Conservation (phyloP, 2,329 filamentous ascomycete genomes). For the Clonostachys rhizophaga region DNA sequence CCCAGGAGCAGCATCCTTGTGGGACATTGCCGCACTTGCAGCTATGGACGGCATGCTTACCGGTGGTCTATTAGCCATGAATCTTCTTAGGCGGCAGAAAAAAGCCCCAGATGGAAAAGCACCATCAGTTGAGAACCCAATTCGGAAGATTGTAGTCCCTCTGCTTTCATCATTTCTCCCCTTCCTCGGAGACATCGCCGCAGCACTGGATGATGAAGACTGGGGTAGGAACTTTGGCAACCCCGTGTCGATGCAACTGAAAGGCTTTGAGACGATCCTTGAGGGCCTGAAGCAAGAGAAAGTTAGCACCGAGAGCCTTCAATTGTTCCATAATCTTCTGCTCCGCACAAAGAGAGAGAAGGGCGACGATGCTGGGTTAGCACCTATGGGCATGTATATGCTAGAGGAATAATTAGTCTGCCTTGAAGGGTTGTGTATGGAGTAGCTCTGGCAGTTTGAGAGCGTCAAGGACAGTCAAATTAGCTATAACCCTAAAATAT, state of each 20-base stretch:
- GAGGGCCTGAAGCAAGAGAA: constrained; percentile 12
- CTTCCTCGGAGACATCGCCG: constrained; percentile 10
- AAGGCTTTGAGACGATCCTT: constrained; percentile 12
- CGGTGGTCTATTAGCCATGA: constrained; percentile 13
- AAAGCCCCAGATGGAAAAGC: neutral
- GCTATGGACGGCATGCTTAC: constrained; percentile 18
- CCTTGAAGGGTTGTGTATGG: no score
- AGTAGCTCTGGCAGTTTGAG: no score
- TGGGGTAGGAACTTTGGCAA: constrained; percentile 16
- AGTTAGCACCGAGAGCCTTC: constrained; percentile 2
- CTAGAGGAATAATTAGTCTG: constrained; percentile 1
- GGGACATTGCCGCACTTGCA: constrained; percentile 15
- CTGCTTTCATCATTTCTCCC: constrained; percentile 13
- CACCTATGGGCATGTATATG: constrained; percentile 4
- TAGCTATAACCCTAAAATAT: no score
- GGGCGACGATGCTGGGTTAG: constrained; percentile 3
- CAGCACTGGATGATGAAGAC: constrained; percentile 10
- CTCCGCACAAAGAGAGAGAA: no score
- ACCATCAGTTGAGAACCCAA: neutral
- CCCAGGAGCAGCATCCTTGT: constrained; percentile 11
- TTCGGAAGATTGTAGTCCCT: constrained; percentile 10
- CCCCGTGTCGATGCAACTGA: constrained; percentile 15
- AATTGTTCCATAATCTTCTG: no score
- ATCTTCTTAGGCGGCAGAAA: constrained; percentile 9
- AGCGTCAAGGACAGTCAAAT: no score